Percentiles rank a stretch among this genome's conserved stretches.
Evolutionary conservation across 768 basidiomycete species (phyloP).

Genomic region (Coprinopsis marcescibilis): DNA sequence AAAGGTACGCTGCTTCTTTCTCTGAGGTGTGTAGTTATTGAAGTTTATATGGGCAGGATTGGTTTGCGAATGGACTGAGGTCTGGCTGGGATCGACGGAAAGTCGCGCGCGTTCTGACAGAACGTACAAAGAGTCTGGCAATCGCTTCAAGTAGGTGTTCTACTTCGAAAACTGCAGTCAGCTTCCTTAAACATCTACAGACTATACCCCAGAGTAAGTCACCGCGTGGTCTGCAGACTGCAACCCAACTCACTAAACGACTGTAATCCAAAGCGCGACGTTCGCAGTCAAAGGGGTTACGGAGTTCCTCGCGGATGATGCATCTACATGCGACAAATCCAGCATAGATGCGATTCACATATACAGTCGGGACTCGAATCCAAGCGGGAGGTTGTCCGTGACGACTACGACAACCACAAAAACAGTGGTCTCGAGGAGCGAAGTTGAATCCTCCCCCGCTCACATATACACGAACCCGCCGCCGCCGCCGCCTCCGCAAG

Average conservation of each 20-base stretch:
- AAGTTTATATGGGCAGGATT: constrained; percentile 20
- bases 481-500: not conserved
- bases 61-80: constrained; percentile 19
- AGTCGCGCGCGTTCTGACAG: constrained; percentile 20
- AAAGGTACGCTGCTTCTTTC: not conserved
- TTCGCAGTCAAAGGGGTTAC: constrained; percentile 4
- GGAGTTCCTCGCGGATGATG: constrained; percentile 13
- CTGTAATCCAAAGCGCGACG: too few relatives aligned
- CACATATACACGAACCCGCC: not conserved
- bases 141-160: constrained; percentile 25
- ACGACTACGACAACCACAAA: constrained; percentile 21
- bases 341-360: constrained; percentile 16
- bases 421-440: constrained; percentile 19
- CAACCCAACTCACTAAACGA: too few relatives aligned
- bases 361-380: constrained; percentile 13
- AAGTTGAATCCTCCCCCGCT: not conserved
- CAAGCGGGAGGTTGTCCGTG: constrained; percentile 19
- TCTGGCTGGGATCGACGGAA: constrained; percentile 27
- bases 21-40: not conserved
- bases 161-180: not conserved
- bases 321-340: constrained; percentile 14
- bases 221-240: too few relatives aligned
- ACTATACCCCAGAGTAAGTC: constrained; percentile 5
- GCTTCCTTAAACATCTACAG: not conserved
- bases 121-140: constrained; percentile 24